These are phyloP conservation scores for Cladophialophora psammophila DNA, from an alignment of 2,329 filamentous ascomycete genomes.

Conservation along the genomic window DNA sequence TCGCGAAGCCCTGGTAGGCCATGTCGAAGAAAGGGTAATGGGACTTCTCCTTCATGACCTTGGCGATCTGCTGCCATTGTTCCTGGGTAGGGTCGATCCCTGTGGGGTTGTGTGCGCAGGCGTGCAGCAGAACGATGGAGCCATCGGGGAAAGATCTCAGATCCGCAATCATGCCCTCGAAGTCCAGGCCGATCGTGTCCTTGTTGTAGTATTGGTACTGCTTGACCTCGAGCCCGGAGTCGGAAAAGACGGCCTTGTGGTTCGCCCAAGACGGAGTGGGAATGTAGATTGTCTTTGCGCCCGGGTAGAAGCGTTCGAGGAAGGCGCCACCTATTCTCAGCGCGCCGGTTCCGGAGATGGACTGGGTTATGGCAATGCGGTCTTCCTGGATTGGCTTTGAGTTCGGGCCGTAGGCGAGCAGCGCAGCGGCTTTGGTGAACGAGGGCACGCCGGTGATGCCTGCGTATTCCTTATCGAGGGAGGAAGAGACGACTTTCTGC, in stretches of 20 bases:
- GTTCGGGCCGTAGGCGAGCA: conserved; percentile 86
- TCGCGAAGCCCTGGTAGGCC: conserved; percentile 98
- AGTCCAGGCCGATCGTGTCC: conserved; percentile 97
- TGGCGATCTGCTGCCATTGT: conserved; percentile 91
- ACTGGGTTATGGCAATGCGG: conserved; percentile 91
- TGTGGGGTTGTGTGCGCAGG: conserved; percentile 97
- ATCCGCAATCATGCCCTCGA: conserved; percentile 89
- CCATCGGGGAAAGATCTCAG: conserved; percentile 86
- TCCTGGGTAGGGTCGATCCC: conserved; percentile 90
- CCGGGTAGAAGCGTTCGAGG: conserved; percentile 88
- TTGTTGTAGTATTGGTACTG: conserved; percentile 99
- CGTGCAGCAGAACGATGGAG: conserved; percentile 92
- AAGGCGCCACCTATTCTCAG: conserved; percentile 94
- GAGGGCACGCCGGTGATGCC: conserved; percentile 92
- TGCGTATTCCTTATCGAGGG: conserved; percentile 67
- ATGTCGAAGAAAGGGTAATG: conserved; percentile 99
- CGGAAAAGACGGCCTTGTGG: conserved; percentile 95
- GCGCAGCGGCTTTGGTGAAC: conserved; percentile 90
- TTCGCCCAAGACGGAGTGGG: conserved; percentile 97
- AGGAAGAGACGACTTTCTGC: conserved; percentile 78
- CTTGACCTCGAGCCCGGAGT: conserved; percentile 87
- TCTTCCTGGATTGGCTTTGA: conserved; percentile 75
- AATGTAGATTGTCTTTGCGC: conserved; percentile 95
- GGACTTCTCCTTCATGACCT: conserved; percentile 81
- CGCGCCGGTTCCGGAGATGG: conserved; percentile 96